These are phyloP conservation scores for Trichocladium antarcticum DNA, from an alignment of 495 filamentous ascomycete species.

Conservation along the genomic window DNA sequence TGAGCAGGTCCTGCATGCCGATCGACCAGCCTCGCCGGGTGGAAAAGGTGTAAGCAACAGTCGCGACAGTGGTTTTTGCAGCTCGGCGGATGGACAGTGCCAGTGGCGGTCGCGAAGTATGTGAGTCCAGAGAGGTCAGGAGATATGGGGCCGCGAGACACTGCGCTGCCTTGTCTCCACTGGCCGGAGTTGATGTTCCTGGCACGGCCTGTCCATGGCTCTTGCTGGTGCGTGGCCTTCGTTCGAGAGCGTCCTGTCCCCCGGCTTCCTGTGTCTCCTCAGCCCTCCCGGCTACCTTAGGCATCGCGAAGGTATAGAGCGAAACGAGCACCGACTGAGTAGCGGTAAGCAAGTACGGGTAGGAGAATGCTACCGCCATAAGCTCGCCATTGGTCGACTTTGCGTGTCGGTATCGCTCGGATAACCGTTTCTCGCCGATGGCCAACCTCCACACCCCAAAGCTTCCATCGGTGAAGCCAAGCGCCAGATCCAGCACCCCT, in stretches of 20 bases:
- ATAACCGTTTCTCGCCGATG: constrained; percentile 32
- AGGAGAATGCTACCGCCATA: constrained; percentile 61
- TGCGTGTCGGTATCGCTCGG: constrained; percentile 43
- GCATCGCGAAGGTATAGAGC: constrained; percentile 52
- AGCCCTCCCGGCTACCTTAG: constrained; percentile 6
- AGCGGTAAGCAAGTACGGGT: constrained; percentile 70
- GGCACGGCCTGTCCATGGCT: not conserved
- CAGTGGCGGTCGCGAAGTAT: constrained; percentile 67
- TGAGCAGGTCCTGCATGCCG: constrained; percentile 76
- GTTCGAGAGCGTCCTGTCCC: no score
- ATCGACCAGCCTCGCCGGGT: constrained; percentile 71
- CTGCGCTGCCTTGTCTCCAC: not conserved
- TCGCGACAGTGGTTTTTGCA: constrained; percentile 52
- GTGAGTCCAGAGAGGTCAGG: constrained; percentile 70
- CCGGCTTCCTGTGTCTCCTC: not conserved
- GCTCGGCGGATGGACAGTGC: constrained; percentile 64
- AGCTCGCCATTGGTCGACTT: constrained; percentile 52
- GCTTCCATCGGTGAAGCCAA: constrained; percentile 69
- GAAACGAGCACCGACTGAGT: constrained; percentile 61
- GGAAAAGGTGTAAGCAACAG: constrained; percentile 72
- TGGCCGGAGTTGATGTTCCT: not conserved
- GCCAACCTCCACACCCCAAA: constrained; percentile 60
- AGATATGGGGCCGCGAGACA: constrained; percentile 39
- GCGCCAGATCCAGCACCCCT: constrained; percentile 40
- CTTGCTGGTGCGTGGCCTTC: no score